Base-by-base conservation (phyloP, 495 filamentous ascomycete species). In the Friedmanniomyces simplex region DNA sequence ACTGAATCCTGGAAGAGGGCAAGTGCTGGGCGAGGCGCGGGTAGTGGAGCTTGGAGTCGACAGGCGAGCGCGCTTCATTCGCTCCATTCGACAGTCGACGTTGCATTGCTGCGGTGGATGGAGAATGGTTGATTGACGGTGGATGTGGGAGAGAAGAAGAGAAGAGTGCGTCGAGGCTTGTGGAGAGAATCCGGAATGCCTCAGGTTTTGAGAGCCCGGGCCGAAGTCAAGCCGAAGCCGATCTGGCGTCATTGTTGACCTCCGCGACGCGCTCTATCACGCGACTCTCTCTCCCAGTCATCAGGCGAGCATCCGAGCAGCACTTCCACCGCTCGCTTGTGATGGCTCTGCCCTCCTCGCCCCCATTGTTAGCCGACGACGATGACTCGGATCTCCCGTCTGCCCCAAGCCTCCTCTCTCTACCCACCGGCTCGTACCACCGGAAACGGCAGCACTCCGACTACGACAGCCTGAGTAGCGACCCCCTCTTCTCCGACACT, bases 401-500 rank as follows among this genome's bases (percentile, higher is more conserved):
- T 22, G 32, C 47, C 8, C 26, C 58, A 10, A 34, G 26, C 4
- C 22, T 41, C 24, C 20, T 30, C 1, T 22, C 49, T 22, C 6
- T 54, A 10, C 41, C n/a, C 4, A 41, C 57, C n/a, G 52, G 18
- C 57, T 47, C 41, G 18, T 24, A 32, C 8, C 11, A 30, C 11
- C 56, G 52, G 12, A 60, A 60, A 52, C 41, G 57, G 12, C 47
- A 22, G 18, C 32, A 49, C 30, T 56, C 52, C 4, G 57, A 57
- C 24, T 63, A 52, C 36, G 61, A 24, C 16, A 60, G 53, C 52
- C 11, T 45, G 16, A 63, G 61, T 26, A 62, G 59, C 25, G 63
- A 66, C 39, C 63, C 63, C 7, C n/a, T 62, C 12, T 66, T 66
- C 57, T 62, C 60, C 22, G 61, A 63, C 37, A 41, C 24, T 13